phyloP scores from a whole-genome alignment of 2,329 filamentous ascomycete species.

The Coniochaeta sp. region DNA sequence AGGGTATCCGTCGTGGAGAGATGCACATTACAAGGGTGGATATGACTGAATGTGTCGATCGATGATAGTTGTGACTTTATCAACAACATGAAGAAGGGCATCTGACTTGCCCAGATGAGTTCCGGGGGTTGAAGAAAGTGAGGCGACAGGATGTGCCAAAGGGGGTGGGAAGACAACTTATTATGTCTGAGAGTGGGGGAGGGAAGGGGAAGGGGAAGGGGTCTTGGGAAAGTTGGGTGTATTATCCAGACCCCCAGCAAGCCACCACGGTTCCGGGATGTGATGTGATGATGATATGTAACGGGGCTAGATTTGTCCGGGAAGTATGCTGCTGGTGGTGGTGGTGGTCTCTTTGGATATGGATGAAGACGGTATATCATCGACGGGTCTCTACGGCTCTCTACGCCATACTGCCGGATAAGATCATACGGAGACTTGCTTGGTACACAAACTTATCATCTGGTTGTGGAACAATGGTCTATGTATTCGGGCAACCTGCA shows the following conservation, averaged over 20 bases:
- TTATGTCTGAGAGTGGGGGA: not conserved
- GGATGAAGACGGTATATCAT: not conserved
- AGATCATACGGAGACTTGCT: not conserved
- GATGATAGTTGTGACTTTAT: not conserved
- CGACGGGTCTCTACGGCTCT: not conserved
- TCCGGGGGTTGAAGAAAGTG: not conserved
- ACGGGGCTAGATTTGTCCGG: not conserved
- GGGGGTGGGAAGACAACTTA: conserved; percentile 1
- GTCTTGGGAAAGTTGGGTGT: no score
- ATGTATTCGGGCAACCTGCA: not conserved
- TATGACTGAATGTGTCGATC: not conserved
- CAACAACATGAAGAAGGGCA: not conserved
- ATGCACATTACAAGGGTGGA: not conserved
- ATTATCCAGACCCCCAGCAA: not conserved
- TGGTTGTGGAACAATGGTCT: not conserved
- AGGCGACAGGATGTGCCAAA: not conserved
- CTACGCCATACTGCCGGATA: not conserved
- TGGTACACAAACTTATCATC: not conserved
- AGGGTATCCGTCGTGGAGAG: not conserved
- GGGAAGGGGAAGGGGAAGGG: not conserved
- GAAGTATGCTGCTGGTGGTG: not conserved
- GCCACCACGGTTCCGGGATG: not conserved
- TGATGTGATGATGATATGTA: not conserved
- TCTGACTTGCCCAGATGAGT: not conserved
- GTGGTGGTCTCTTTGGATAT: not conserved